These are phyloP conservation scores for Saccharomycopsis hybrid DNA, from an alignment of 1,139 yeast genomes.

Conservation along the genomic window DNA sequence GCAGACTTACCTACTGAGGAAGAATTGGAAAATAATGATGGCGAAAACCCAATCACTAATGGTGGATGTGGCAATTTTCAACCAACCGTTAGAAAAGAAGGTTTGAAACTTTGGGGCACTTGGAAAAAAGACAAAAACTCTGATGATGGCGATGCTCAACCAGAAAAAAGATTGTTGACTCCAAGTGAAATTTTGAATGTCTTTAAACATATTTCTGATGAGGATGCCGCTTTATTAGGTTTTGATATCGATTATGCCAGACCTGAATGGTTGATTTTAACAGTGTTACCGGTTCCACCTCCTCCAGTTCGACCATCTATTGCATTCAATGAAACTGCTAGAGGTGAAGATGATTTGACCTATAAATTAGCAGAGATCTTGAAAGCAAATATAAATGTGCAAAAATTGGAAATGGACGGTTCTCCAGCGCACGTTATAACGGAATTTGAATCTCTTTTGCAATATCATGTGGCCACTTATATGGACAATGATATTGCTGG, in stretches of 20 bases:
- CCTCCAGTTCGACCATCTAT: slow-evolving; percentile 99
- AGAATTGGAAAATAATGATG: slow-evolving; percentile 29
- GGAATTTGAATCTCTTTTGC: slow-evolving; percentile 92
- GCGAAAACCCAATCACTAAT: slow-evolving; percentile 46
- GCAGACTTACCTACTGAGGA: slow-evolving; percentile 72
- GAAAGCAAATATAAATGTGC: slow-evolving; percentile 94
- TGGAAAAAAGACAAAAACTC: slow-evolving; percentile 83
- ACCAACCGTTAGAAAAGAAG: slow-evolving; percentile 94
- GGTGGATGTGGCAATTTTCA: slow-evolving; percentile 99
- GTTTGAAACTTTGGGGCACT: slow-evolving; percentile 91
- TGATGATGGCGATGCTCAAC: slow-evolving; percentile 75
- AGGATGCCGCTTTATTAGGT: slow-evolving; percentile 78
- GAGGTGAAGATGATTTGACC: slow-evolving; percentile 99
- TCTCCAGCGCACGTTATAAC: slow-evolving; percentile 97
- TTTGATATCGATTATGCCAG: slow-evolving; percentile 94
- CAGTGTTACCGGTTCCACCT: slow-evolving; percentile 99
- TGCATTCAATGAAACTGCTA: slow-evolving; percentile 96
- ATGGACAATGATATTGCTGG: slow-evolving; percentile 99
- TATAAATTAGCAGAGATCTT: slow-evolving; percentile 94
- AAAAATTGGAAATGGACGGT: slow-evolving; percentile 94
- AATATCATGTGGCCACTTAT: slow-evolving; percentile 98
- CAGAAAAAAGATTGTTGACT: slow-evolving; percentile 83
- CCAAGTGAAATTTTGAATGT: slow-evolving; percentile 89
- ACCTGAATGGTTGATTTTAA: slow-evolving; percentile 97
- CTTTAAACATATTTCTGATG: slow-evolving; percentile 81